Conservation (phyloP, 148 eudicot genomes). For the Simmondsia chinensis region DNA sequence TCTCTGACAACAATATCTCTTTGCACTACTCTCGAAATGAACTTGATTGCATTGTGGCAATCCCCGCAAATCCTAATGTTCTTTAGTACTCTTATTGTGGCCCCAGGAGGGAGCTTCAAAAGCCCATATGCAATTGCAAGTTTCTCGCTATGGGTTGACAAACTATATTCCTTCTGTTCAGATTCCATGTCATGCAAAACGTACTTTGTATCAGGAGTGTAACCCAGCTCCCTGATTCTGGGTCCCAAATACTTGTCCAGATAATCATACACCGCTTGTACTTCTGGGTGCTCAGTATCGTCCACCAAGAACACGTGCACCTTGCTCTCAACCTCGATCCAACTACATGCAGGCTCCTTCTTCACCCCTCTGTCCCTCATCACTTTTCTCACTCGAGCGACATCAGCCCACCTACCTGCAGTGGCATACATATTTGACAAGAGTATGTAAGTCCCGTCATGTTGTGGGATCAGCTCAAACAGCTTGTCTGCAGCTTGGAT, state of each 20-base stretch:
- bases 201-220: slow-evolving; percentile 46
- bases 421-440: slow-evolving; percentile 51
- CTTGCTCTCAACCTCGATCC: slow-evolving; percentile 58
- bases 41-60: slow-evolving; percentile 85
- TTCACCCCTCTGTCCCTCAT: slow-evolving; percentile 64
- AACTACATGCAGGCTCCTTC: slow-evolving; percentile 72
- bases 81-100: slow-evolving; percentile 56
- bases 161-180: slow-evolving; percentile 40
- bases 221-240: slow-evolving; percentile 49
- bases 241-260: slow-evolving; percentile 36
- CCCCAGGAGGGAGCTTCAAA: slow-evolving; percentile 50
- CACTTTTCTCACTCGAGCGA: slow-evolving; percentile 39
- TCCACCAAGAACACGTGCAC: slow-evolving; percentile 54
- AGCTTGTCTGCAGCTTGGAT: slow-evolving; percentile 44
- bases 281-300: slow-evolving; percentile 50
- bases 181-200: slow-evolving; percentile 55
- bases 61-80: slow-evolving; percentile 71
- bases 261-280: slow-evolving; percentile 39
- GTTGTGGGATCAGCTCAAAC: slow-evolving; percentile 29
- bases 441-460: slow-evolving; percentile 57
- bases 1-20: slow-evolving; percentile 88
- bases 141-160: slow-evolving; percentile 67
- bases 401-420: slow-evolving; percentile 41
- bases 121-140: slow-evolving; percentile 63
- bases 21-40: slow-evolving; percentile 63